phyloP scores from a whole-genome alignment of 129 eudicot species.

The Flaveria ramosissima region DNA sequence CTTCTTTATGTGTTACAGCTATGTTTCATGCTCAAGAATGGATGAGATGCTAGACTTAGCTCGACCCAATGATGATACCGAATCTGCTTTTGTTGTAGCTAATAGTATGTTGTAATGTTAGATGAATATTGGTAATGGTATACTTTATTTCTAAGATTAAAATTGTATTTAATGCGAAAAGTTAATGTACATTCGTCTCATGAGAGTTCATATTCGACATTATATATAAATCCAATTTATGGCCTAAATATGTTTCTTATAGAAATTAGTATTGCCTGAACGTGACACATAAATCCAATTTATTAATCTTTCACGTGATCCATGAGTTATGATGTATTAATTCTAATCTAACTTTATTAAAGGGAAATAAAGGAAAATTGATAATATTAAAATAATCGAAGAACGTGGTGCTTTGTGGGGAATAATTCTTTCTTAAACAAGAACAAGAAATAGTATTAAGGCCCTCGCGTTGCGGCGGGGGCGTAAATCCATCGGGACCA shows the following conservation, averaged over 20 bases:
- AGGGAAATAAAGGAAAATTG: background rate
- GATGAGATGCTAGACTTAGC: too few relatives aligned
- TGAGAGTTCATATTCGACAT: background rate
- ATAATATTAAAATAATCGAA: background rate
- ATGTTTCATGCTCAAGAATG: too few relatives aligned
- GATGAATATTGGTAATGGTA: background rate
- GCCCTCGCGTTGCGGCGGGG: too few relatives aligned
- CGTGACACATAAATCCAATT: background rate
- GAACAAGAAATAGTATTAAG: background rate
- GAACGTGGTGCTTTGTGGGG: conserved; percentile 9
- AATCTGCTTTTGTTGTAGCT: too few relatives aligned
- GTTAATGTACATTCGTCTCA: background rate
- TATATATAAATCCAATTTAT: background rate
- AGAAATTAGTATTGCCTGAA: background rate
- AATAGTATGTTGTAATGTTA: too few relatives aligned
- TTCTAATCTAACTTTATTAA: background rate
- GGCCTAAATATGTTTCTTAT: background rate
- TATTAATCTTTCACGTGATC: background rate
- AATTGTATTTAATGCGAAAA: background rate
- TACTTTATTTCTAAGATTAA: background rate
- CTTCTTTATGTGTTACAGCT: too few relatives aligned
- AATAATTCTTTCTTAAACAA: background rate
- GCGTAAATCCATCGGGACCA: too few relatives aligned
- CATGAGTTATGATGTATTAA: background rate
- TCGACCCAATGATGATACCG: too few relatives aligned